Evolutionary conservation across 371 early-diverging fungal species (phyloP).

Genomic region (Nematocida minor): DNA sequence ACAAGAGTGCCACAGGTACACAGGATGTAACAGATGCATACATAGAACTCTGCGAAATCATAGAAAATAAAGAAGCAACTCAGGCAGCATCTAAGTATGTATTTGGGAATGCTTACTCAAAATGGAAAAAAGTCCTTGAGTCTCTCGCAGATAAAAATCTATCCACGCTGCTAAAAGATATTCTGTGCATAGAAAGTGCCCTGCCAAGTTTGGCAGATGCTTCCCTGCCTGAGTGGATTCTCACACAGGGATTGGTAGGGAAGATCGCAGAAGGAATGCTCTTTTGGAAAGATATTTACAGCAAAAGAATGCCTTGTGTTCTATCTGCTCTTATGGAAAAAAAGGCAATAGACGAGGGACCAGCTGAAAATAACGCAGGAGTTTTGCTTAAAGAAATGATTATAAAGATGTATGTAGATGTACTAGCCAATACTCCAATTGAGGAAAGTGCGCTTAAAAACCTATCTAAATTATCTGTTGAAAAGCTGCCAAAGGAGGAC

Average conservation of each 20-base stretch:
- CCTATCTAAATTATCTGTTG: not conserved
- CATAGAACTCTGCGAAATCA: not conserved
- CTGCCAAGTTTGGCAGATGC: not conserved
- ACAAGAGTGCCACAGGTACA: constrained; percentile 1
- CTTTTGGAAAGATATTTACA: not conserved
- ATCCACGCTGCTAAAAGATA: not conserved
- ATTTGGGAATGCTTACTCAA: not conserved
- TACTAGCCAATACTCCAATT: not conserved
- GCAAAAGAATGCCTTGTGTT: not conserved
- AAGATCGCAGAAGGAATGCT: not conserved
- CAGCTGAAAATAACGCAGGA: not conserved
- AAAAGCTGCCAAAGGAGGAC: not conserved
- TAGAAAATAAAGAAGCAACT: not conserved
- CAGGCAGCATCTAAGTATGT: not conserved
- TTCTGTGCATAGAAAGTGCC: not conserved
- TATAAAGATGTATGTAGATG: not conserved
- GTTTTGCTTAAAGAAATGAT: not conserved
- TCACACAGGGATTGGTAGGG: not conserved
- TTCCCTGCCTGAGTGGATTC: not conserved
- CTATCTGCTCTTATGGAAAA: not conserved
- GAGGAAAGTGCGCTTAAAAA: not conserved
- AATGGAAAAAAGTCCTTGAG: not conserved
- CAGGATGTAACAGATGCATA: constrained; percentile 6
- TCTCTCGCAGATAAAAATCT: not conserved
- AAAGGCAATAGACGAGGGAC: not conserved